Evolutionary conservation across 164 flowering plant genomes (phyloP), one percentile per base, ranked within the genome.

Genomic region (Litsea cubeba): DNA sequence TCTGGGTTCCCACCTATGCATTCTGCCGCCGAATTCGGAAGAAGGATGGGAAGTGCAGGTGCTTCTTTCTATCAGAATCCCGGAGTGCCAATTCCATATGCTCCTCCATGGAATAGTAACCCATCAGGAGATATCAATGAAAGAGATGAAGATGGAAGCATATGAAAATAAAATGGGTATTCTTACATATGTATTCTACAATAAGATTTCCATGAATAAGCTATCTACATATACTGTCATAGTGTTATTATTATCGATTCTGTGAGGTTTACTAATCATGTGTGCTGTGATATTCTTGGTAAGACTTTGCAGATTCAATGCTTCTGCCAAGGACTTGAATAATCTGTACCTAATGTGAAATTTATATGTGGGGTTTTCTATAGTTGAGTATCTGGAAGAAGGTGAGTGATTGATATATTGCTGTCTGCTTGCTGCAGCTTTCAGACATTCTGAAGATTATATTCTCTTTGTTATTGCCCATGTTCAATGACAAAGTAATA

Each of bases 1-100:
- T 54, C 60, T 8, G 46, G 46, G 1, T 87, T 66, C 84, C 87
- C 15, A 86, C 89, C 2, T 87, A 86, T 69, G 88, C 91, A 17
- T 85, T 28, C 69, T 7, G 69, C 64, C 72, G 66, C 69, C 79
- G 81, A 72, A 46, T 72, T 74, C 2, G 60, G 76, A 18, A 80
- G 82, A 58, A 73, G 81, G 46, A 71, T 73, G n/a, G 76, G 76
- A 15, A 73, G 71, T 77, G 80, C 72, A 70, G 72, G 69, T 14
- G 50, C 77, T 17, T 78, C 79, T 2, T 73, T 24, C 68, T 79
- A 76, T 64, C 81, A 77, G 10, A 68, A 50, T 24, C 68, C 79
- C 28, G 77, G 70, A 70, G 69, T 78, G 7, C 70, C 79, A 32
- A 46, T 77, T 71, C 80, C 85, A 50, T 82, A 79, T 68, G 65